Percentiles rank a stretch among this genome's conserved stretches.
Evolutionary conservation across 352 stramenopile genomes (phyloP).

Genomic region (Pythium dissimile): DNA sequence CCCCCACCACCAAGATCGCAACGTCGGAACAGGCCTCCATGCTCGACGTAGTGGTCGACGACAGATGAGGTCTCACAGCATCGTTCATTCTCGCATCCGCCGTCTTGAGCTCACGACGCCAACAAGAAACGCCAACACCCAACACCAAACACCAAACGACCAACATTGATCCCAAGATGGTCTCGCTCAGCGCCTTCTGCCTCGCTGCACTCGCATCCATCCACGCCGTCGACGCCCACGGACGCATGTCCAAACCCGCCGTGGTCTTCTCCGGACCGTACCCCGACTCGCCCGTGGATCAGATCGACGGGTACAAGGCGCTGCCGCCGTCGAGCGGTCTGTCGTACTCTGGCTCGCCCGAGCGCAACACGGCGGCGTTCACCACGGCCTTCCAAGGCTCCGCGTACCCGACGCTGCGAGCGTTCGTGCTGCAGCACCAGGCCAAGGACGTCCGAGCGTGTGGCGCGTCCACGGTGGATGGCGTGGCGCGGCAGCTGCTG

Average conservation of each 20-base stretch:
- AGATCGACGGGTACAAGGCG: conserved; percentile 14
- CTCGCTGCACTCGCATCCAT: too few relatives aligned
- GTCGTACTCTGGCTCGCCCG: conserved; percentile 11
- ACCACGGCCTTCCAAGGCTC: conserved; percentile 12
- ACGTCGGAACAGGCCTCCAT: too few relatives aligned
- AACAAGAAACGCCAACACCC: too few relatives aligned
- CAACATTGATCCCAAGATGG: not conserved
- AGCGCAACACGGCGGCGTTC: conserved; percentile 17
- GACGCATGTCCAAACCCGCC: conserved; percentile 7
- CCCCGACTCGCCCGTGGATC: conserved; percentile 9
- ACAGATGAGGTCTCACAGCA: not conserved
- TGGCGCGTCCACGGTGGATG: conserved; percentile 1
- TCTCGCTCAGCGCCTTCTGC: not conserved
- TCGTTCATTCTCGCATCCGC: not conserved
- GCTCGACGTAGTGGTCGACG: too few relatives aligned
- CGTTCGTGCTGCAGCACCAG: conserved; percentile 8
- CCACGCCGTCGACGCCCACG: conserved; percentile 14
- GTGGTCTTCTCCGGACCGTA: conserved; percentile 6
- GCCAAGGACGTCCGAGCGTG: not conserved
- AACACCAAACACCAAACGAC: too few relatives aligned
- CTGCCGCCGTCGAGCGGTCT: conserved; percentile 2
- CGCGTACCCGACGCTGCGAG: conserved; percentile 9
- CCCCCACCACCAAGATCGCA: too few relatives aligned
- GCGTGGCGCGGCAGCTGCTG: not conserved
- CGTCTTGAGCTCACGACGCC: too few relatives aligned